Evolutionary conservation across 1,139 yeast species (phyloP).

Genomic region (Candida sp.): DNA sequence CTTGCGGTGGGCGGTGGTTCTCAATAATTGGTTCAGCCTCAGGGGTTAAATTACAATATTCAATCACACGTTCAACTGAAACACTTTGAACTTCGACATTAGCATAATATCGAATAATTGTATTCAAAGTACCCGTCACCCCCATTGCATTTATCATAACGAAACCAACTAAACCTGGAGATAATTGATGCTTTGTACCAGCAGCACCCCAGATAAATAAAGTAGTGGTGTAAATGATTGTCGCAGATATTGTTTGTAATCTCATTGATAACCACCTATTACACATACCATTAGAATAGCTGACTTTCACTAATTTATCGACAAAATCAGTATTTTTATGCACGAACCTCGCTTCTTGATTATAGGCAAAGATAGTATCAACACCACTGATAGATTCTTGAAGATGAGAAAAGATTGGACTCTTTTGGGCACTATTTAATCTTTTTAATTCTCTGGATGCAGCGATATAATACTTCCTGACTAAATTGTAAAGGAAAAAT

Average conservation of each 20-base stretch:
- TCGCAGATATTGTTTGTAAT: conserved; percentile 31
- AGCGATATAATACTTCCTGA: conserved; percentile 27
- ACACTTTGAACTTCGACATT: conserved; percentile 32
- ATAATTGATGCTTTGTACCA: conserved; percentile 17
- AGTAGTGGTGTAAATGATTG: conserved; percentile 26
- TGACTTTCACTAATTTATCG: conserved; percentile 18
- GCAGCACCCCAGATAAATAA: conserved; percentile 22
- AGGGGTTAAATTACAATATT: conserved; percentile 28
- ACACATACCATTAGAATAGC: conserved; percentile 18
- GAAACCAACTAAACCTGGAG: conserved; percentile 35
- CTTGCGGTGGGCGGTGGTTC: conserved; percentile 19
- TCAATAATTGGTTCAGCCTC: conserved; percentile 31
- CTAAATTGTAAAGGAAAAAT: conserved; percentile 24
- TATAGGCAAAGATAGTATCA: conserved; percentile 32
- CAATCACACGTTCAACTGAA: conserved; percentile 33
- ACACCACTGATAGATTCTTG: conserved; percentile 38
- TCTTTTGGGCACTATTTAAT: conserved; percentile 26
- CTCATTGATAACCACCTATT: conserved; percentile 40
- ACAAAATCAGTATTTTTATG: conserved; percentile 17
- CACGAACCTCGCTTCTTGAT: conserved; percentile 24
- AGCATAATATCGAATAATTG: conserved; percentile 32
- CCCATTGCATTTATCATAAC: conserved; percentile 34
- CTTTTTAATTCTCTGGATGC: conserved; percentile 37
- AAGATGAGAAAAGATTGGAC: conserved; percentile 33
- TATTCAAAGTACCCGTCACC: conserved; percentile 27